phyloP scores from a whole-genome alignment of 768 basidiomycete genomes.

The Tricholoma furcatifolium region DNA sequence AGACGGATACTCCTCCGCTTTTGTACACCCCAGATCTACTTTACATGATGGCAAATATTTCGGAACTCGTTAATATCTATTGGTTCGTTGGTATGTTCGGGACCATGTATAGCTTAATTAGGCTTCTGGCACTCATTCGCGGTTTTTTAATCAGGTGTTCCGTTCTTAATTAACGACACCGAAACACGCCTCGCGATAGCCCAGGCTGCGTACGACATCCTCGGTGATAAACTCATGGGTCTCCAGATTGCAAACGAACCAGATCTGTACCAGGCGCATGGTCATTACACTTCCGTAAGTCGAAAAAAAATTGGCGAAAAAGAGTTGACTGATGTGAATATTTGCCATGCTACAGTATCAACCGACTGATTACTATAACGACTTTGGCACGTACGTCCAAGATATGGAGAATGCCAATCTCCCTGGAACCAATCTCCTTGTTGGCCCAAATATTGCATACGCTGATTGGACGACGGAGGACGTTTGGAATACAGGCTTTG shows the following conservation, averaged over 20 bases:
- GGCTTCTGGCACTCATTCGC: not conserved
- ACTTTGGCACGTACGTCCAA: conserved; percentile 48
- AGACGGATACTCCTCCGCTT: conserved; percentile 71
- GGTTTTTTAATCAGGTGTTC: conserved; percentile 39
- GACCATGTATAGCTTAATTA: not conserved
- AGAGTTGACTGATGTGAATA: not conserved
- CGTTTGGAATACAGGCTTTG: conserved; percentile 52
- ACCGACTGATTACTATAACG: conserved; percentile 46
- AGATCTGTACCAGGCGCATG: conserved; percentile 45
- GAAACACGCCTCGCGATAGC: conserved; percentile 56
- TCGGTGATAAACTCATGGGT: conserved; percentile 67
- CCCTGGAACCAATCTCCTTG: conserved; percentile 42
- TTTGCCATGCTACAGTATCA: conserved; percentile 20
- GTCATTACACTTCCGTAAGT: conserved; percentile 30
- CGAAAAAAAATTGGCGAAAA: not conserved
- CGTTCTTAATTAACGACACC: conserved; percentile 61
- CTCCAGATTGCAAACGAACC: conserved; percentile 75
- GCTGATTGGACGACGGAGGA: conserved; percentile 52
- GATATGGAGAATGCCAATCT: conserved; percentile 40
- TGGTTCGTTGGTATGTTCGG: conserved; percentile 58
- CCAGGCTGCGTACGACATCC: conserved; percentile 56
- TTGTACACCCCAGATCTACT: conserved; percentile 66
- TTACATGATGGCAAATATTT: conserved; percentile 65
- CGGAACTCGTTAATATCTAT: conserved; percentile 54
- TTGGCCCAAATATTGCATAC: conserved; percentile 53